These are phyloP conservation scores for Mortierella sp. DNA, from an alignment of 371 early-diverging fungal species.

Conservation along the genomic window DNA sequence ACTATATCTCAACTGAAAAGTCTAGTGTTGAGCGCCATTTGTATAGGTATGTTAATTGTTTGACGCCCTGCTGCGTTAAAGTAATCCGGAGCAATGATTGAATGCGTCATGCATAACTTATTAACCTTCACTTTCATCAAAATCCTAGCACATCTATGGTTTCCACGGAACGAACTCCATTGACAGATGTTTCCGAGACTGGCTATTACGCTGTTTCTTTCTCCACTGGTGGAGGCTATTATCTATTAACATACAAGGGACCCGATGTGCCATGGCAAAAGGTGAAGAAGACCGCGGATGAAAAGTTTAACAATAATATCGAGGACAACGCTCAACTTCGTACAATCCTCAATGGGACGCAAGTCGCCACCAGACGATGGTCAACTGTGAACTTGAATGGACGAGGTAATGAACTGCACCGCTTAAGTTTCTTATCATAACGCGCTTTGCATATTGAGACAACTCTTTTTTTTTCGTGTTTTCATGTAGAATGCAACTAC, in stretches of 20 bases:
- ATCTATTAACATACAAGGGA: constrained; percentile 83
- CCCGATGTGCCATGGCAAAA: constrained; percentile 90
- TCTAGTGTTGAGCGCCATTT: constrained; percentile 86
- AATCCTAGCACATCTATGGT: constrained; percentile 61
- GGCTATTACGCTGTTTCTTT: constrained; percentile 84
- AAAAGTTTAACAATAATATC: constrained; percentile 64
- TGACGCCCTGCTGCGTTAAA: neutral
- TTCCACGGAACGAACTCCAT: constrained; percentile 53
- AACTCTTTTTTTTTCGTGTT: neutral
- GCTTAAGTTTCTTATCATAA: neutral
- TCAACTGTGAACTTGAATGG: constrained; percentile 48
- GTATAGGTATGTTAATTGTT: constrained; percentile 60
- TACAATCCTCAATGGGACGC: constrained; percentile 60
- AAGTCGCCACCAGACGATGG: constrained; percentile 72
- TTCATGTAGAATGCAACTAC: constrained; percentile 81
- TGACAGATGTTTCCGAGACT: constrained; percentile 62
- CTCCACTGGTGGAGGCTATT: constrained; percentile 82
- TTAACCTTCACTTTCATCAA: neutral
- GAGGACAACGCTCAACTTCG: constrained; percentile 68
- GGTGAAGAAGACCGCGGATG: constrained; percentile 69
- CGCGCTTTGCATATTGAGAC: too few species aligned
- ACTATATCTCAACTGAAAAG: constrained; percentile 76
- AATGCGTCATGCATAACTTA: too few species aligned
- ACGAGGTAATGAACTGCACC: neutral
- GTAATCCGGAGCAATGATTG: neutral